Base-by-base conservation (phyloP, 805 yeast genomes). In the Pichia insulana region DNA sequence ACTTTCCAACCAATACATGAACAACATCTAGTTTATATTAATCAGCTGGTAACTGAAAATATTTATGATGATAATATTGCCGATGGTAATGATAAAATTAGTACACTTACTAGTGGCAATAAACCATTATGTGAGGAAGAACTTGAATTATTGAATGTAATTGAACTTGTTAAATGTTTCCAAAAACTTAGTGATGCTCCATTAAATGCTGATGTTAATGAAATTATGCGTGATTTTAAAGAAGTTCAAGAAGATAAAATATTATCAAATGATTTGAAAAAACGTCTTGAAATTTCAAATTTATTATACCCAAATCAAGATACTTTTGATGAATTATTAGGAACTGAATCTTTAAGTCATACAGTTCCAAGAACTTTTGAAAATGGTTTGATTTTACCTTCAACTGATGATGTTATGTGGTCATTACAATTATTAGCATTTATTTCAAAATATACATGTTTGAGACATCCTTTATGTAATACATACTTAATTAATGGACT, bases 371-470 rank as follows among this genome's bases (percentile, higher is more conserved):
- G 86, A 40, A 62, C 62, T 19, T 79, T 79, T 52, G 61, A 68
- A 37, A 63, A 82, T 34, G 95, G 95, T 2, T 77, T 80, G 18
- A 71, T 89, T n/a, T 73, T 88, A 6, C 97, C 97, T 1, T 74
- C 86, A 43, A 95, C 85, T 49, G 97, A 90, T 58, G 98, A 90
- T 57, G 85, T 90, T 15, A 80, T 87, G 30, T 88, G 96, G 96
- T 83, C 95, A 4, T 67, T 90, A 41, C 97, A 90, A 61, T 70
- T 92, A 17, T 62, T 92, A 39, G 97, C 97, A 12, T 90, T 88
- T 61, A 85, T 89, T 34, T 88, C 97, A 4, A 90, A 90, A 61
- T 90, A 92, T 55, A 80, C 96, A 0, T 73, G 77, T 47, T 66
- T 89, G 59, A 83, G 89, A 54, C 80, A 78, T 31, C 71, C 70